These are phyloP conservation scores for Rhododendron henanense DNA, from an alignment of 148 eudicot genomes.

Conservation along the genomic window DNA sequence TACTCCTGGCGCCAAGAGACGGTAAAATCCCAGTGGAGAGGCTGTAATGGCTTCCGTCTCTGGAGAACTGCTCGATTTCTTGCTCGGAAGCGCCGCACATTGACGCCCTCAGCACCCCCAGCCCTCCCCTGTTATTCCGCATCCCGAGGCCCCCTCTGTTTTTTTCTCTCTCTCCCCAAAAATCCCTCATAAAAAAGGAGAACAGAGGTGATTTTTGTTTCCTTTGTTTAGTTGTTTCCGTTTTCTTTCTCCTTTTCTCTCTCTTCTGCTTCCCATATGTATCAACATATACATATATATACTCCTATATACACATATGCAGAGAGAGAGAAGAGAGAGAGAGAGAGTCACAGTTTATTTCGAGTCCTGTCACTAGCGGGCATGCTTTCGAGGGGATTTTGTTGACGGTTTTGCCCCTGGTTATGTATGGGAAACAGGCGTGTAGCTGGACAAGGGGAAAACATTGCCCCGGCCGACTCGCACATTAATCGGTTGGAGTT, in stretches of 20 bases:
- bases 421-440: no score
- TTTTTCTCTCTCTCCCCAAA: neutral
- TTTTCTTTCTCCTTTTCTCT: neutral
- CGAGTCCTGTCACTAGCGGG: neutral
- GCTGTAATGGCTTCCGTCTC: constrained; percentile 50
- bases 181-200: no score
- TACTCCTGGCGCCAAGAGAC: constrained; percentile 68
- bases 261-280: neutral
- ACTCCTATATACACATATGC: neutral
- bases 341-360: neutral
- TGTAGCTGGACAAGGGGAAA: neutral
- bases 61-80: constrained; percentile 37
- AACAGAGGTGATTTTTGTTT: neutral
- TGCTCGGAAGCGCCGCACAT: constrained; percentile 30
- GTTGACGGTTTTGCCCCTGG: neutral
- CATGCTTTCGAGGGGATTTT: neutral
- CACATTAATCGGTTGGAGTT: neutral
- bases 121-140: constrained; percentile 1
- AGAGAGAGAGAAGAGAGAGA: neutral
- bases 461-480: neutral
- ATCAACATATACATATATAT: neutral
- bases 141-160: constrained; percentile 1
- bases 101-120: constrained; percentile 19
- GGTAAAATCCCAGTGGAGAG: constrained; percentile 61
- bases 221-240: neutral